A percentile compares a stretch with the other conserved stretches of the same genome.
These are phyloP conservation scores for Lecanicillium sp. DNA, from an alignment of 2,329 filamentous ascomycete genomes.

Conservation along the genomic window DNA sequence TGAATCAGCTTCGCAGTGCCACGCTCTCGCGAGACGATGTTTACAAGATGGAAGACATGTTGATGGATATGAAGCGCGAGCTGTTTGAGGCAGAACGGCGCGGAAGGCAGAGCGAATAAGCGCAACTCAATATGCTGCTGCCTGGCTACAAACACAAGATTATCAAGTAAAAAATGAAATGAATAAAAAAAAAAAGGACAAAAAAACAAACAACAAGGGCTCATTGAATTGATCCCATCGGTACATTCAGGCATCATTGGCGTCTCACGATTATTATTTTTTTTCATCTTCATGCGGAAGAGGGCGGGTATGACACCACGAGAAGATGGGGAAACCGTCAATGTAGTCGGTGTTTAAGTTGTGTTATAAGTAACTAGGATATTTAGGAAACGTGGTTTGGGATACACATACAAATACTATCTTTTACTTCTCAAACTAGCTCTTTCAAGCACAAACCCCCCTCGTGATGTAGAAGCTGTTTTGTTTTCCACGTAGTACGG, in stretches of 20 bases:
- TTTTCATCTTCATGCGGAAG: no score
- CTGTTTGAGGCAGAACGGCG: constrained; percentile 63
- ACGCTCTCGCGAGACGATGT: constrained; percentile 57
- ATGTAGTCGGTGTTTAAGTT: no score
- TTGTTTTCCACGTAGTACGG: no score
- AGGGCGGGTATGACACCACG: no score
- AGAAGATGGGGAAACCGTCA: no score
- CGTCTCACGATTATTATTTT: neutral
- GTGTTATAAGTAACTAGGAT: no score
- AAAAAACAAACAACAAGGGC: neutral
- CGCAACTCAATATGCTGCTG: neutral
- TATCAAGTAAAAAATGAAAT: neutral
- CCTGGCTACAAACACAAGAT: neutral
- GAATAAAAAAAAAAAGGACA: neutral
- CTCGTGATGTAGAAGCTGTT: no score
- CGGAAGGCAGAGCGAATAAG: constrained; percentile 25
- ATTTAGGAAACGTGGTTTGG: no score
- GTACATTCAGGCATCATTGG: constrained; percentile 9
- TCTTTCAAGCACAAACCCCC: no score
- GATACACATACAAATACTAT: no score
- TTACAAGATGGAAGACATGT: constrained; percentile 64
- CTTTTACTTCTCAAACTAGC: no score
- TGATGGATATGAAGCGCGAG: constrained; percentile 70
- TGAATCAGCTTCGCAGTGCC: constrained; percentile 51
- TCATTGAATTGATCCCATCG: neutral